Evolutionary conservation across 768 basidiomycete species (phyloP).

Genomic region (Suillus spraguei): DNA sequence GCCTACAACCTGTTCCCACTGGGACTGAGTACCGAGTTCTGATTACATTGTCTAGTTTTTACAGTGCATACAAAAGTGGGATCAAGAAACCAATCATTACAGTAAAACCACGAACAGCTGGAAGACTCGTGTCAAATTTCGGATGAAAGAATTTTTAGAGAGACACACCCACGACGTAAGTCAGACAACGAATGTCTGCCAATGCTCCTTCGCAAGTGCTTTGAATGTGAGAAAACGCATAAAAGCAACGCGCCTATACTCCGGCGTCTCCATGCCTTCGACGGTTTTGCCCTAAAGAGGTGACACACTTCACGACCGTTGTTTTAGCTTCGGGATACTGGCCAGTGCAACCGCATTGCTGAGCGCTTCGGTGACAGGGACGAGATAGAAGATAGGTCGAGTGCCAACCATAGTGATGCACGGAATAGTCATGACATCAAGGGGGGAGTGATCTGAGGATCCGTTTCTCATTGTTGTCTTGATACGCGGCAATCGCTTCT

Average conservation of each 20-base stretch:
- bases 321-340: slow-evolving; percentile 3
- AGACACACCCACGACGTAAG: not conserved
- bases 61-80: no score
- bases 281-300: not conserved
- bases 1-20: no score
- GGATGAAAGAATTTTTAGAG: not conserved
- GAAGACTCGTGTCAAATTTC: not conserved
- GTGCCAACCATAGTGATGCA: slow-evolving; percentile 36
- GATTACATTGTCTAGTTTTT: no score
- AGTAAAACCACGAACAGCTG: not conserved
- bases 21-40: no score
- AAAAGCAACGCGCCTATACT: not conserved
- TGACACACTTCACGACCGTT: not conserved
- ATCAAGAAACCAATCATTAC: no score
- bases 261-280: not conserved
- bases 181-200: not conserved
- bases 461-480: no score
- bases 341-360: not conserved
- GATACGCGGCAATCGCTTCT: no score
- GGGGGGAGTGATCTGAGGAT: no score
- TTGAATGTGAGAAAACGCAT: not conserved
- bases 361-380: slow-evolving; percentile 36
- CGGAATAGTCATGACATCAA: no score
- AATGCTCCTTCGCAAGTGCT: not conserved
- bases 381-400: slow-evolving; percentile 23